These are phyloP conservation scores for Arthrinium puccinioides DNA, from an alignment of 2,329 filamentous ascomycete genomes.

Conservation along the genomic window DNA sequence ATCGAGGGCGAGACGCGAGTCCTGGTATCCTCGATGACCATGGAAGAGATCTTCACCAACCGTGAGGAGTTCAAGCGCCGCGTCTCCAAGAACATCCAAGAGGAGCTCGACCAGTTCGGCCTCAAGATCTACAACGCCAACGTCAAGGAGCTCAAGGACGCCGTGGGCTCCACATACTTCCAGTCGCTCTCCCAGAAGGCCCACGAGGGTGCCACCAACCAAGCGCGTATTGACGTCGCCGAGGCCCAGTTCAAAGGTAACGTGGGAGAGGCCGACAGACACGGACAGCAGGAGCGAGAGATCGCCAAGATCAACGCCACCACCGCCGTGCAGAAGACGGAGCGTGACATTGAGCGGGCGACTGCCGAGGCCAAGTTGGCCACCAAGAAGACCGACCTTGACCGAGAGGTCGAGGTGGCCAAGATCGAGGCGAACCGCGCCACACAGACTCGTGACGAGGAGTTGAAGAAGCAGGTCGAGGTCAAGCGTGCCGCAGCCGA, in stretches of 20 bases:
- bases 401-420: slow-evolving; percentile 67
- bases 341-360: slow-evolving; percentile 76
- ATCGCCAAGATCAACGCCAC: slow-evolving; percentile 80
- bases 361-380: slow-evolving; percentile 69
- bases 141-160: slow-evolving; percentile 81
- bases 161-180: slow-evolving; percentile 76
- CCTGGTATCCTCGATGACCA: slow-evolving; percentile 82
- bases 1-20: slow-evolving; percentile 84
- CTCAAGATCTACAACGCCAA: slow-evolving; percentile 68
- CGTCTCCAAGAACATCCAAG: slow-evolving; percentile 68
- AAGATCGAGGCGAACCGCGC: slow-evolving; percentile 66
- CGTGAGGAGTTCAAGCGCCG: slow-evolving; percentile 70
- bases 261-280: slow-evolving; percentile 70
- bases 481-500: slow-evolving; percentile 71
- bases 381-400: slow-evolving; percentile 64
- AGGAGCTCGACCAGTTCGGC: slow-evolving; percentile 74
- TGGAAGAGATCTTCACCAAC: slow-evolving; percentile 82
- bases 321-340: slow-evolving; percentile 77
- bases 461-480: slow-evolving; percentile 73
- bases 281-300: slow-evolving; percentile 75
- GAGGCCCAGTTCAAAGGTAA: slow-evolving; percentile 59
- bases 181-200: slow-evolving; percentile 75
- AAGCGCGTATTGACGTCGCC: slow-evolving; percentile 53
- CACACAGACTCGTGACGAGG: slow-evolving; percentile 70
- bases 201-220: slow-evolving; percentile 77